Conservation (phyloP, 2,329 filamentous ascomycete species). For the Ilyonectria robusta region DNA sequence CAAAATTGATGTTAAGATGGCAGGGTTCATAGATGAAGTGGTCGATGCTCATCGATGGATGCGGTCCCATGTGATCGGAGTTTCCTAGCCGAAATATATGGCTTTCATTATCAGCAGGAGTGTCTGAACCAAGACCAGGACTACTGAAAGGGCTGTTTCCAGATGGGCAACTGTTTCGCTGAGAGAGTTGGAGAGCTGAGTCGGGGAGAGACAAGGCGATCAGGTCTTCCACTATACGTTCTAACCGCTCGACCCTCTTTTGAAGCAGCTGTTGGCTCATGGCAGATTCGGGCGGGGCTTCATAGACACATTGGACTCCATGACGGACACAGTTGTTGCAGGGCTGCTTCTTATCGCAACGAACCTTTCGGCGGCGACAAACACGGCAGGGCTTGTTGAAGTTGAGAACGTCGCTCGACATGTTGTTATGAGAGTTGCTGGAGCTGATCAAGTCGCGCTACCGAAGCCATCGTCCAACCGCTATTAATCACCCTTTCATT, state of each 20-base stretch:
- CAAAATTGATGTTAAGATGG: constrained; percentile 17
- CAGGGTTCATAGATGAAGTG: constrained; percentile 21
- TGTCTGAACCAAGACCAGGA: constrained; percentile 22
- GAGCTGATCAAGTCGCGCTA: no score
- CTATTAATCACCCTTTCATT: no score
- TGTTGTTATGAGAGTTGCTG: constrained; percentile 5
- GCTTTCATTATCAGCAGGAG: constrained; percentile 22
- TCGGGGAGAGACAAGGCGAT: no score
- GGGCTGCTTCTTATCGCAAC: constrained; percentile 3
- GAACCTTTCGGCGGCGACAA: constrained; percentile 11
- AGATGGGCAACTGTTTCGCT: constrained; percentile 21
- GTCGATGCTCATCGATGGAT: constrained; percentile 30
- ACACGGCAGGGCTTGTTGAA: constrained; percentile 7
- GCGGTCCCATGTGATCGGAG: constrained; percentile 26
- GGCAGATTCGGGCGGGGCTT: constrained; percentile 32
- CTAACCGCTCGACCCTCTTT: constrained; percentile 27
- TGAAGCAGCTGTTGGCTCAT: constrained; percentile 34
- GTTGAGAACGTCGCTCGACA: constrained; percentile 37
- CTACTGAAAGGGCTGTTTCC: constrained; percentile 30
- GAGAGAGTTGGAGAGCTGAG: background rate
- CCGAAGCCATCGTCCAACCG: no score
- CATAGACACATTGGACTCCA: constrained; percentile 32
- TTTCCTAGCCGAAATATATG: constrained; percentile 19
- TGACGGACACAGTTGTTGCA: constrained; percentile 3
- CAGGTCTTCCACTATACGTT: no score